A percentile compares a stretch with the other conserved stretches of the same genome.
phyloP scores from a whole-genome alignment of 129 eudicot genomes.

The Flaveria linearis region DNA sequence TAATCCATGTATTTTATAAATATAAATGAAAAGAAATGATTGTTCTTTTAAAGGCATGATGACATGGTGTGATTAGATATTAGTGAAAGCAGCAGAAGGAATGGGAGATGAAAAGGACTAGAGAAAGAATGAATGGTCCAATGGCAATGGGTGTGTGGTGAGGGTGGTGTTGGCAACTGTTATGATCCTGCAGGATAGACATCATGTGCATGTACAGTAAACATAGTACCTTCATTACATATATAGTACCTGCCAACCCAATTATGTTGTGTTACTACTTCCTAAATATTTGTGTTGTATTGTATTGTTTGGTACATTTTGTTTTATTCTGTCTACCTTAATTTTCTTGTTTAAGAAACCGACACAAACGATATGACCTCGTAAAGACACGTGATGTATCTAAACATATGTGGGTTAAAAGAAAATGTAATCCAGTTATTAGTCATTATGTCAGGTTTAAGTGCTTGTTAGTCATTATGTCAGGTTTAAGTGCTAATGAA shows the following conservation, averaged over 20 bases:
- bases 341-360: no score
- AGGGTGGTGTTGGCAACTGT: slow-evolving; percentile 41
- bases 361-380: no score
- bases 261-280: neutral
- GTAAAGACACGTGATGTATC: no score
- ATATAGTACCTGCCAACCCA: slow-evolving; percentile 7
- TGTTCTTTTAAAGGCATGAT: neutral
- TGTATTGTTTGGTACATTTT: neutral
- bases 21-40: neutral
- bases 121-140: slow-evolving; percentile 26
- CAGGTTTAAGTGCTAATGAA: no score
- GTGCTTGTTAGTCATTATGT: neutral
- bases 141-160: slow-evolving; percentile 6
- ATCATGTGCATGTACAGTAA: slow-evolving; percentile 24
- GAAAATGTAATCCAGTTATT: neutral
- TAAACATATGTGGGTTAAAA: neutral
- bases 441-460: no score
- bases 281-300: neutral
- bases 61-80: neutral
- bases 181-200: slow-evolving; percentile 36
- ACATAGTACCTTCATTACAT: slow-evolving; percentile 10
- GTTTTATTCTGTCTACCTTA: neutral
- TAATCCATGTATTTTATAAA: no score
- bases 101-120: slow-evolving; percentile 35
- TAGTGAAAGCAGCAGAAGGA: slow-evolving; percentile 9